Base-by-base conservation (phyloP, 306 rosid genomes). In the Crataegus laevigata region DNA sequence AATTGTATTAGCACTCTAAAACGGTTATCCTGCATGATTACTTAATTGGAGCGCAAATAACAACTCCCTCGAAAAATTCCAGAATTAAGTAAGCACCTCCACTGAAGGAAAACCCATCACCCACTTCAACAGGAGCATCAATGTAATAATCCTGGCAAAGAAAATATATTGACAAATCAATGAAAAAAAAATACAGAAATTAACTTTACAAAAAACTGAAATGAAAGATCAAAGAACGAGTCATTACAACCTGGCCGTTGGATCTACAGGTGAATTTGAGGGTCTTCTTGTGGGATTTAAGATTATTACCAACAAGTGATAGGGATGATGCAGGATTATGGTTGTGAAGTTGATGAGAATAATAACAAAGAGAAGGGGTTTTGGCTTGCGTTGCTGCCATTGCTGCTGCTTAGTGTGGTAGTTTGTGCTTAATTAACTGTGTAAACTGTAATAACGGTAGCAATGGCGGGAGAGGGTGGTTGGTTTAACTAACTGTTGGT, bases 41-140 rank as follows among this genome's bases (percentile, higher is more conserved):
- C 54, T 14, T 14, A 47, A 15, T 15, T 47, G 54, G 2, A 47
- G 21, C 54, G 21, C 54, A 47, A 47, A 4, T 14, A 15, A 47
- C 54, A 47, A 17, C 21, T 47, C 54, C 21, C 54, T 15, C 8
- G 8, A 47, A 47, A 45, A 47, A 47, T 47, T 0, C 21, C 54
- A 43, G 47, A 69, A 69, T 8, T 21, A 47, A 24, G 36, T 4
- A 36, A 15, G 65, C 73, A 92, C 96, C 98, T 87, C 96, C 98
- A 63, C 89, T 85, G 75, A 93, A 93, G 60, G 96, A 91, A 76
- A 93, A 93, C 29, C 98, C 98, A 83, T 91, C 96, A 21, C 98
- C 98, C 63, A 68, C 83, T 6, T 90, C 85, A 60, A 80, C 90
- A 22, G 92, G 96, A 77, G 98, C 98, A 72, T 91, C 96, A 21